Base-by-base conservation (phyloP, 2,329 filamentous ascomycete species). In the Stachybotrys echinatus region DNA sequence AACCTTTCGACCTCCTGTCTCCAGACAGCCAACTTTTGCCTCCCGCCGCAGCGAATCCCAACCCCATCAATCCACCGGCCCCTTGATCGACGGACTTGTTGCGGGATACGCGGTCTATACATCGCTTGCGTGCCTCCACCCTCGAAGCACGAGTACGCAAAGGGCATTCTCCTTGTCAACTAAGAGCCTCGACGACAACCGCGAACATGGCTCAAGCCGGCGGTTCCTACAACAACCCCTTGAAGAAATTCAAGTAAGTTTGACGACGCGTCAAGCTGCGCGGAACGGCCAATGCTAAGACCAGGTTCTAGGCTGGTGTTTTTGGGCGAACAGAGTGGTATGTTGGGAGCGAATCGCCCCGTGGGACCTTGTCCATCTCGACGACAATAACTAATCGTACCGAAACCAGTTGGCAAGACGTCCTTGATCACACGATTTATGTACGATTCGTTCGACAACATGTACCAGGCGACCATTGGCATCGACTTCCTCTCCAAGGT, bases 371-470 rank as follows among this genome's bases (percentile, higher is more conserved):
- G 43, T 50, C 50, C 50, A 46, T 49, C 48, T 45, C 50, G 47
- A 48, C 49, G 45, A 49, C 44, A 42, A 14, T 53, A 49, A 58
- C 66, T 66, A 57, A 68, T 46, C 44, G 42, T 45, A 34, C 53
- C 45, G 46, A 48, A 48, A 52, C 57, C 69, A 97, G 94, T 99
- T 63, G 94, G 94, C 68, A 99, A 99, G 77, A 99, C 94, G 27
- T 99, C 94, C 54, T 76, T 99, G 62, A 99, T 99, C 70, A 99
- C 94, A 58, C 87, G 94, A 57, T 99, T 99, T 79, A 99, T 99
- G 94, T 99, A 99, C 80, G 94, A 99, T 74, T 97, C 94, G 45
- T 99, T 99, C 78, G 94, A 99, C 79, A 96, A 95, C 75, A 97
- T 92, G 80, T 99, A 99, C 76, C 94, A 99, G 74, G 94, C 94